phyloP scores from a whole-genome alignment of 768 basidiomycete genomes.

The Russula emetica region DNA sequence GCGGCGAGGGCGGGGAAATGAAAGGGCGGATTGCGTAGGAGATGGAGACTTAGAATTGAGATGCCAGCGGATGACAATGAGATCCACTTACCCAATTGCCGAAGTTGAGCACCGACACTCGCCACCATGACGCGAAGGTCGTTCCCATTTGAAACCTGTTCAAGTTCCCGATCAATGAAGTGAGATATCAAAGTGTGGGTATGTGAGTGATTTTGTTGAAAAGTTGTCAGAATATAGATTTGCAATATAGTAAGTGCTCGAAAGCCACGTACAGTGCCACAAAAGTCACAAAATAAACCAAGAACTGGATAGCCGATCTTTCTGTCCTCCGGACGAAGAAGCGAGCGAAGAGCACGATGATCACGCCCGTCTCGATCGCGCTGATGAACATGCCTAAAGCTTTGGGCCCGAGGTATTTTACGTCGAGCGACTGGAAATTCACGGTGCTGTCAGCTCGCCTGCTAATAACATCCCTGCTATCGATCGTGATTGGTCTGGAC shows the following conservation, averaged over 20 bases:
- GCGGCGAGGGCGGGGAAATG: neutral
- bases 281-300: slow-evolving; percentile 30
- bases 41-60: neutral
- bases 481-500: neutral
- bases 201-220: neutral
- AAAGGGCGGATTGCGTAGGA: neutral
- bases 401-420: slow-evolving; percentile 29
- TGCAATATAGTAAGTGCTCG: neutral
- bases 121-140: slow-evolving; percentile 29
- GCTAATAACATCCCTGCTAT: neutral
- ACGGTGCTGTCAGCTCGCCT: neutral
- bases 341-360: slow-evolving; percentile 30
- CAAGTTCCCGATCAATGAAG: neutral
- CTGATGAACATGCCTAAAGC: slow-evolving; percentile 28
- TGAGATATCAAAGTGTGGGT: neutral
- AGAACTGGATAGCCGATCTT: slow-evolving; percentile 18
- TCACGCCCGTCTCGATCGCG: slow-evolving; percentile 30
- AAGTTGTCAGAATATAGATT: neutral
- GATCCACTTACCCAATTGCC: slow-evolving; percentile 30
- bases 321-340: slow-evolving; percentile 30
- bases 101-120: slow-evolving; percentile 28
- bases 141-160: slow-evolving; percentile 31
- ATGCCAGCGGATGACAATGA: neutral
- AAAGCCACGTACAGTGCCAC: slow-evolving; percentile 28
- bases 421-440: neutral